Evolutionary conservation across 371 early-diverging fungal genomes (phyloP).

Genomic region (Smittium mucronatum): DNA sequence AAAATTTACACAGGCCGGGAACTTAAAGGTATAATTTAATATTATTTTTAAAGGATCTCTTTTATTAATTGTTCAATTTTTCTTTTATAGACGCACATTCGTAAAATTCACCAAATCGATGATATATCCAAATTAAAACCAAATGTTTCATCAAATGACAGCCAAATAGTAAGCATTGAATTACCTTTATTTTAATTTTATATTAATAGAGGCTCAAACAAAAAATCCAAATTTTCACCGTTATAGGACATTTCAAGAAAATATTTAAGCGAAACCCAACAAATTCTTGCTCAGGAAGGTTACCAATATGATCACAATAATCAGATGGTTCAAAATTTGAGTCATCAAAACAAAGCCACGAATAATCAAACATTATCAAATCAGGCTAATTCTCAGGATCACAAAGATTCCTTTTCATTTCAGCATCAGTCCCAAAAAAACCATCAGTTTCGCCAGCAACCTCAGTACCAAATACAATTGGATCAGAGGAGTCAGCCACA

Average conservation of each 20-base stretch:
- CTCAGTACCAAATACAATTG: neutral
- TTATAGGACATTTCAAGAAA: neutral
- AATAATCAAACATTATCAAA: too few relatives aligned
- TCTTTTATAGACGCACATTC: slow-evolving; percentile 11
- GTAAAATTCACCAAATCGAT: slow-evolving; percentile 11
- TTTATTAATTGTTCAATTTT: neutral
- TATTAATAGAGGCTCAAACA: too few relatives aligned
- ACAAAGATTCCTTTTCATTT: neutral
- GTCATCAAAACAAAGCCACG: neutral
- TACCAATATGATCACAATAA: neutral
- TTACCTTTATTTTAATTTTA: too few relatives aligned
- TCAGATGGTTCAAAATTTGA: neutral
- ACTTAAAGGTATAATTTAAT: slow-evolving; percentile 37
- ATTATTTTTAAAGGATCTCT: slow-evolving; percentile 4
- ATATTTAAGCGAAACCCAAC: neutral
- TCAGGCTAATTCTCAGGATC: too few relatives aligned
- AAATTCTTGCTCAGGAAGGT: neutral
- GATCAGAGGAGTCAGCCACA: neutral
- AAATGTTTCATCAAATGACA: neutral
- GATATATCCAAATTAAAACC: neutral
- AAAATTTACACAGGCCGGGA: slow-evolving; percentile 65
- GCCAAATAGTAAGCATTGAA: neutral
- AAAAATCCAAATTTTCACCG: too few relatives aligned
- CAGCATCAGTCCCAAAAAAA: neutral
- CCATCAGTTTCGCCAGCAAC: neutral